Percentiles rank a stretch among this genome's conserved stretches.
Conservation (phyloP, 78 protist species). For the Andalucia godoyi region DNA sequence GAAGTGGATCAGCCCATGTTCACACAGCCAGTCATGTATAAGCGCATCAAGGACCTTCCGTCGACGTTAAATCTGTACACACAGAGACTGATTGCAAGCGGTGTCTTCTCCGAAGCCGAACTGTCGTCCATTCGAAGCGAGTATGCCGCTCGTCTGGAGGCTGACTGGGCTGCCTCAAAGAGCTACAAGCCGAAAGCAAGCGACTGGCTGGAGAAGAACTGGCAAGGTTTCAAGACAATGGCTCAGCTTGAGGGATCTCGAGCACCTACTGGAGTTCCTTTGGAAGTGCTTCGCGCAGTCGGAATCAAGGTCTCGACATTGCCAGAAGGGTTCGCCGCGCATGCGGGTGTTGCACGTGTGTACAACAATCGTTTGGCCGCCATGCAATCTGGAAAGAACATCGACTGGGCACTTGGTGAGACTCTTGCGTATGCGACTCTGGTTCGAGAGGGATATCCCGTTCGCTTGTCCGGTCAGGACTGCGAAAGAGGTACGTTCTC, state of each 20-base stretch:
- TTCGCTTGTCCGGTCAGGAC: constrained; percentile 81
- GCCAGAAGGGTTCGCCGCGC: constrained; percentile 50
- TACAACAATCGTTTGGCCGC: background rate
- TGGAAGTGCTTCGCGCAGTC: constrained; percentile 8
- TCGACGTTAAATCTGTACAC: constrained; percentile 45
- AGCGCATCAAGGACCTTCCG: constrained; percentile 27
- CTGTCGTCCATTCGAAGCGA: background rate
- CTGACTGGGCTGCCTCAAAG: too few relatives aligned
- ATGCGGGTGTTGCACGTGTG: constrained; percentile 26
- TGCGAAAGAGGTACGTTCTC: constrained; percentile 94
- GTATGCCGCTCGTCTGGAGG: background rate
- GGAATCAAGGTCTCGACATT: constrained; percentile 20
- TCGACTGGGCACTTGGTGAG: constrained; percentile 75
- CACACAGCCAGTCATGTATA: constrained; percentile 92
- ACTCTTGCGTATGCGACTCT: constrained; percentile 65
- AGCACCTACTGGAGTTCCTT: constrained; percentile 31
- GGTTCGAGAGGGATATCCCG: constrained; percentile 71
- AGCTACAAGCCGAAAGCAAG: too few relatives aligned
- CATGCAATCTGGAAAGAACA: background rate
- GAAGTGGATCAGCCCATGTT: constrained; percentile 89
- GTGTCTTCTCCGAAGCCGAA: constrained; percentile 27
- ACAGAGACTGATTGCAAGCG: constrained; percentile 24
- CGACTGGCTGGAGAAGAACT: background rate
- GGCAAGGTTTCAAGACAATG: background rate
- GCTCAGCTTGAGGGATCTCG: background rate